These are phyloP conservation scores for Vitis hybrid DNA, from an alignment of 177 flowering plant species.

Conservation along the genomic window DNA sequence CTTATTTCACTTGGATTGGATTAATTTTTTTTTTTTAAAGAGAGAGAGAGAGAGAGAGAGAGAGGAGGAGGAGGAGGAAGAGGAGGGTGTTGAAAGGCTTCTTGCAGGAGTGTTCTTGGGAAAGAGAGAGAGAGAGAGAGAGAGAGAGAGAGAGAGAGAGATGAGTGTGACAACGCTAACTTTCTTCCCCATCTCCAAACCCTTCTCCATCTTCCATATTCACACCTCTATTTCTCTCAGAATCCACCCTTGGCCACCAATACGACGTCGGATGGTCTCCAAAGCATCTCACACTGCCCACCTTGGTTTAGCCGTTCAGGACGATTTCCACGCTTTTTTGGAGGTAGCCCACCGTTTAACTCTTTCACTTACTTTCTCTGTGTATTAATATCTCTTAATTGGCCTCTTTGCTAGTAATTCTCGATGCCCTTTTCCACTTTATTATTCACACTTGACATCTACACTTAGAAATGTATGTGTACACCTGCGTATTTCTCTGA, in stretches of 20 bases:
- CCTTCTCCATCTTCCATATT: background rate
- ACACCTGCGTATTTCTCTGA: no score
- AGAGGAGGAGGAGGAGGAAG: no score
- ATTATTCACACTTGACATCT: no score
- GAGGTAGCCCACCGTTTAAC: slow-evolving; percentile 15
- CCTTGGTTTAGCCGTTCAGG: slow-evolving; percentile 27
- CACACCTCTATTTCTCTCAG: background rate
- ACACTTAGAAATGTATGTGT: no score
- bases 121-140: no score
- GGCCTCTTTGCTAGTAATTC: no score
- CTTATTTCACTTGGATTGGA: no score
- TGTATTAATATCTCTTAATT: background rate
- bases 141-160: no score
- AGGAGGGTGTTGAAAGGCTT: no score
- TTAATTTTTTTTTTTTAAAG: no score
- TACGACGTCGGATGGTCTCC: background rate
- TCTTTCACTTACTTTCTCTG: background rate
- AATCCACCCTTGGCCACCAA: background rate
- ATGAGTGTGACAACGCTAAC: background rate
- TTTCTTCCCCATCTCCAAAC: background rate
- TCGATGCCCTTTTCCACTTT: background rate
- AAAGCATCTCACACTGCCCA: slow-evolving; percentile 16
- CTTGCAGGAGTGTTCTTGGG: no score
- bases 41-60: no score
- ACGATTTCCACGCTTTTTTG: slow-evolving; percentile 40